Base-by-base conservation (phyloP, 2,329 filamentous ascomycete species). In the Aspergillus calidoustus region DNA sequence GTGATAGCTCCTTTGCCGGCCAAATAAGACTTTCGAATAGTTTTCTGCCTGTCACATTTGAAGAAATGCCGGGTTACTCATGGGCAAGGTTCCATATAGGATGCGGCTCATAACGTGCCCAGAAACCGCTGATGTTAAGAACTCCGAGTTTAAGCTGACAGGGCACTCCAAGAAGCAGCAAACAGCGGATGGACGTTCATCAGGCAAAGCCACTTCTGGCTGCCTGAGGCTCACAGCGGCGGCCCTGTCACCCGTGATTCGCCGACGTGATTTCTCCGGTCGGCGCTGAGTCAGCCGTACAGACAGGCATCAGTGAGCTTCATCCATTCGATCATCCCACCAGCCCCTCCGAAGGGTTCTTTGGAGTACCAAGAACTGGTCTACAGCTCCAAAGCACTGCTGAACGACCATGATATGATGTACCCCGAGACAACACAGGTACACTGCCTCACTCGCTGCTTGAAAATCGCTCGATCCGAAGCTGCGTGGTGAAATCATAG, bases 261-360 rank as follows among this genome's bases (percentile, higher is more conserved):
- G 53, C 28, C 22, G 11, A 8, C 38, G 22, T 22, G 17, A 22
- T 50, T 50, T 57, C 43, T 49, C 43, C 46, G 56, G 56, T 48
- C 31, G n/a, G 30, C 28, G 51, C 31, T 57, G 11, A 57, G 54
- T 49, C 30, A 57, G 11, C 46, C 9, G 19, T 19, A 13, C 25
- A 25, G 43, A 15, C 50, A 53, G 41, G 49, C 57, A 59, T 59
- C 57, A 58, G 34, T 51, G 54, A 48, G 34, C 48, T 46, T 50
- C 46, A 43, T 57, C 22, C 57, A 52, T 56, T 23, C 34, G 19
- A 47, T 44, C 61, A 60, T 51, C 56, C 60, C 60, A 62, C 50
- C 55, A 59, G 47, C 61, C 61, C 56, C 61, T 60, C 61, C 61
- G 6, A 60, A 43, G 48, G 22, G 9, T 53, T 34, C 43, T 31